Base-by-base conservation (phyloP, 495 filamentous ascomycete genomes). In the Tetracladium marchalianum region DNA sequence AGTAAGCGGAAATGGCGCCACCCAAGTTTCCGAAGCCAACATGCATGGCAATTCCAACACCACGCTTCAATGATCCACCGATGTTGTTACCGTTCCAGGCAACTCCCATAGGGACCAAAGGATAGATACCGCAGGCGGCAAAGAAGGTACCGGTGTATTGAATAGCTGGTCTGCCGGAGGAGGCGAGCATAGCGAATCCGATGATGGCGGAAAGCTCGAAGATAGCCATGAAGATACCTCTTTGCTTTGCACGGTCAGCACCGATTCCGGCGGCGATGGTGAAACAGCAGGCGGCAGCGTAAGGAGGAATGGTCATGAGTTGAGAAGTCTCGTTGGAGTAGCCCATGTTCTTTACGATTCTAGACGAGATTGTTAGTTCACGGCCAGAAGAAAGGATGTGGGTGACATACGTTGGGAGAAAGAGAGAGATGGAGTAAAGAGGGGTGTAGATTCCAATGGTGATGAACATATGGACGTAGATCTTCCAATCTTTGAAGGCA, bases 41-140 rank as follows among this genome's bases (percentile, higher is more conserved):
- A 59, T 90, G 85, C 71, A 87, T 76, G n/a, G 85, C 85, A 46
- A 87, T 87, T 35, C 83, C 84, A 35, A 84, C 82, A 44, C 76
- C 79, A 19, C 85, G 77, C 61, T 89, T 90, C 10, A 83, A 84
- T 45, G 85, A 84, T 0, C 85, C 85, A 17, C 81, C 82, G 39
- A 87, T 83, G 58, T 89, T 89, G 65, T 85, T 85, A 11, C 84
- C 83, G 39, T 86, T 85, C 87, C 86, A 93, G 0, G 79, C 83
- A 4, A 93, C 69, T 16, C 85, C 77, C 39, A 82, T 78, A 1
- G 85, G 85, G 10, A 85, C 78, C 34, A 77, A 75, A 8, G 85
- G 84, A 57, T 90, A 93, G 56, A 93, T 81, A 24, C 87, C 87
- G 1, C 63, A 67, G 19, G 69, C 66, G 53, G 81, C 82, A 44